Conservation (phyloP, 78 protist genomes). For the Polysphondylium violaceum region DNA sequence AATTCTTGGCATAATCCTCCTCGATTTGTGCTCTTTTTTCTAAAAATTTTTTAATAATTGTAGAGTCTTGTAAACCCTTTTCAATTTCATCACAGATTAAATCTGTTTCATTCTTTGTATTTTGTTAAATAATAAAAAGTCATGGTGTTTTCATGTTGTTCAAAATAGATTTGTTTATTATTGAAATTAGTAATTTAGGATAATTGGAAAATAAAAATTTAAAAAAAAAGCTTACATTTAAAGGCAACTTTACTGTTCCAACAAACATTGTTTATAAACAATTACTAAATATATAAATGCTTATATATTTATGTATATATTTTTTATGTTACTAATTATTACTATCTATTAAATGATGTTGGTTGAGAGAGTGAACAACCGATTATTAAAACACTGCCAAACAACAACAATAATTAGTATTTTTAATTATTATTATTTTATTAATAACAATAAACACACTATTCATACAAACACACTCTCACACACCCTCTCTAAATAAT, state of each 20-base stretch:
- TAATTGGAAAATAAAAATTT: neutral
- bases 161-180: neutral
- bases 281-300: too few relatives aligned
- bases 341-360: too few relatives aligned
- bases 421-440: too few relatives aligned
- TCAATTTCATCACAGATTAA: slow-evolving; percentile 54
- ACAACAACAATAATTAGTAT: too few relatives aligned
- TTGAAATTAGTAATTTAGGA: neutral
- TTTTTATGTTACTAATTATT: too few relatives aligned
- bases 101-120: slow-evolving; percentile 51
- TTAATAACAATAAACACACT: too few relatives aligned
- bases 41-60: slow-evolving; percentile 31
- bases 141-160: too few relatives aligned
- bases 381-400: too few relatives aligned
- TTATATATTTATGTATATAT: too few relatives aligned
- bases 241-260: neutral
- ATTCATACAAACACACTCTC: neutral
- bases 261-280: neutral
- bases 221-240: neutral
- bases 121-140: too few relatives aligned
- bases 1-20: slow-evolving; percentile 63
- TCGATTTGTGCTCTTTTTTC: slow-evolving; percentile 66
- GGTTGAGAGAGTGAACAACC: too few relatives aligned
- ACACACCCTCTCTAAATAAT: neutral
- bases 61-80: slow-evolving; percentile 44